phyloP scores from a whole-genome alignment of 2,329 filamentous ascomycete genomes.

The Rhytidhysteron rufulum region DNA sequence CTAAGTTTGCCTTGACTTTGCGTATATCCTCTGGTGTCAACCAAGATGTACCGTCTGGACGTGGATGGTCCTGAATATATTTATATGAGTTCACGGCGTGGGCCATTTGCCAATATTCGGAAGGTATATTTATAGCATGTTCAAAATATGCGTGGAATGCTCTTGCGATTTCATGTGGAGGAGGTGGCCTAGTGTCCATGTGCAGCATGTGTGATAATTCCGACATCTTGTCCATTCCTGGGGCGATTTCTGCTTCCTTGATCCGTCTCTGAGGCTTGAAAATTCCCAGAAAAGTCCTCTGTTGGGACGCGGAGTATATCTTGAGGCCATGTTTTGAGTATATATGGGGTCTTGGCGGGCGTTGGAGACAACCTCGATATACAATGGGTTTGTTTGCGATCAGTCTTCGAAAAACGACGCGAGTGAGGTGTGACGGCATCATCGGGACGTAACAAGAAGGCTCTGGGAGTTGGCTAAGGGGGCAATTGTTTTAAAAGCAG shows the following conservation, averaged over 20 bases:
- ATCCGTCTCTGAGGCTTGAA: slow-evolving; percentile 58
- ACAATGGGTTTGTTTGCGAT: slow-evolving; percentile 49
- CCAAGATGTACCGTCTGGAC: slow-evolving; percentile 24
- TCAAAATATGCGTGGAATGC: slow-evolving; percentile 43
- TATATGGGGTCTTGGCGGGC: slow-evolving; percentile 20
- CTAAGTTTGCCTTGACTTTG: slow-evolving; percentile 34
- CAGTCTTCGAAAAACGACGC: slow-evolving; percentile 56
- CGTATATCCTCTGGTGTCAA: slow-evolving; percentile 39
- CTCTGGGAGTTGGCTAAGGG: slow-evolving; percentile 7
- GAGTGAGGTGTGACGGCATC: slow-evolving; percentile 60
- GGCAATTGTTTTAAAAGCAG: slow-evolving; percentile 9
- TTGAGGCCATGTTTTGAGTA: slow-evolving; percentile 17
- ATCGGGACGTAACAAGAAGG: slow-evolving; percentile 13
- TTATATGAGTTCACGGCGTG: slow-evolving; percentile 57
- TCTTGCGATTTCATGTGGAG: slow-evolving; percentile 57
- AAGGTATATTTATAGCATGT: slow-evolving; percentile 8
- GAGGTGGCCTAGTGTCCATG: slow-evolving; percentile 62
- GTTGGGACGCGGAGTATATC: slow-evolving; percentile 28
- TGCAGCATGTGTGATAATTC: slow-evolving; percentile 62
- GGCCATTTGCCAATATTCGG: slow-evolving; percentile 45
- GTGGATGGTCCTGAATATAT: slow-evolving; percentile 48
- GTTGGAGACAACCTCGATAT: slow-evolving; percentile 43
- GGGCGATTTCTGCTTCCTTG: slow-evolving; percentile 62
- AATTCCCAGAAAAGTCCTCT: slow-evolving; percentile 61
- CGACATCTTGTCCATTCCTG: slow-evolving; percentile 68